Conservation (phyloP, 2,329 filamentous ascomycete species). For the Diaporthe nobilis region DNA sequence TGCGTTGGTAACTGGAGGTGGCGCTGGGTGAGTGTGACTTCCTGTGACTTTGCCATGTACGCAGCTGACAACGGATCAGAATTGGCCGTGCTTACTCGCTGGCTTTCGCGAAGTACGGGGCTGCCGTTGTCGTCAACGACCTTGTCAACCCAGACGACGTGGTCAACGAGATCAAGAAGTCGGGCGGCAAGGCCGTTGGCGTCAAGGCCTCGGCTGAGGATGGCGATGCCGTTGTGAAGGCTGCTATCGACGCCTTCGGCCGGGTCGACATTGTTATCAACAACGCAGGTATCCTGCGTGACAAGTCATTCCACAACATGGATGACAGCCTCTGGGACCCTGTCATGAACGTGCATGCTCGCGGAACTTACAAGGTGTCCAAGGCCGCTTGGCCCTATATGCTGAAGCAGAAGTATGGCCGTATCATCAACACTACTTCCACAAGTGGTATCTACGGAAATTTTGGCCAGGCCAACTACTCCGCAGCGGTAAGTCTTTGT, state of each 20-base stretch:
- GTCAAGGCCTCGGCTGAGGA: conserved; percentile 96
- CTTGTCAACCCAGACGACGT: conserved; percentile 92
- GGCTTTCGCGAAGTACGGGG: conserved; percentile 85
- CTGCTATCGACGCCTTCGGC: conserved; percentile 92
- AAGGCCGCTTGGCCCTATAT: conserved; percentile 99
- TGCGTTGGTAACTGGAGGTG: conserved; percentile 88
- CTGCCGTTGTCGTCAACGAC: conserved; percentile 94
- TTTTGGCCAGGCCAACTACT: conserved; percentile 98
- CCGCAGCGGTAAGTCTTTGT: conserved; percentile 78
- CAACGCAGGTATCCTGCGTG: conserved; percentile 96
- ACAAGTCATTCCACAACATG: conserved; percentile 99
- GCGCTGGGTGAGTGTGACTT: conserved; percentile 74
- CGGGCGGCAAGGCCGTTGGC: conserved; percentile 90
- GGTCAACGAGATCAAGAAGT: conserved; percentile 91
- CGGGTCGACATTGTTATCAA: conserved; percentile 96
- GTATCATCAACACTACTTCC: conserved; percentile 95
- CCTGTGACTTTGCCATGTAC: background rate
- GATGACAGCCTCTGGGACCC: conserved; percentile 93
- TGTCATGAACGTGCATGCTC: conserved; percentile 91
- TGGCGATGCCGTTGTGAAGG: conserved; percentile 91
- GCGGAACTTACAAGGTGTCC: conserved; percentile 95
- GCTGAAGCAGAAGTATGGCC: conserved; percentile 98
- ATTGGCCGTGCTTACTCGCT: conserved; percentile 93
- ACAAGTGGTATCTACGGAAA: conserved; percentile 99
- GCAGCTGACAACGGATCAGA: conserved; percentile 55